phyloP scores from a whole-genome alignment of 208 protist species.

The Lotmaria passim region DNA sequence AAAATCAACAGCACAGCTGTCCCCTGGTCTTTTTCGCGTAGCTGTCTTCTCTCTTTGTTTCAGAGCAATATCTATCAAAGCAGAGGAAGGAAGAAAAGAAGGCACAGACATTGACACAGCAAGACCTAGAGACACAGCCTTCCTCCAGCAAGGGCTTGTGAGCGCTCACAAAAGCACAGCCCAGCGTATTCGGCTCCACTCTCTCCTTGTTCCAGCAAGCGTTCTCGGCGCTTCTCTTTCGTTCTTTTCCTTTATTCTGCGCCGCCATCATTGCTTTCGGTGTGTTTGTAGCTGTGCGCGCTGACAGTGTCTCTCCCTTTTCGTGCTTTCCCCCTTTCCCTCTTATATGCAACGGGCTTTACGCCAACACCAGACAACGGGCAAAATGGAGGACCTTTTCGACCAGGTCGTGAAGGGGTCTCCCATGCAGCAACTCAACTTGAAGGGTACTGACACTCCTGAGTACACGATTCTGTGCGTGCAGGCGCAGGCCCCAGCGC shows the following conservation, averaged over 20 bases:
- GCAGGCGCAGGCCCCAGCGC: constrained; percentile 58
- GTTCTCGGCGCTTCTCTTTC: no score
- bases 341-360: not conserved
- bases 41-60: not conserved
- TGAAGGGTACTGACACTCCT: constrained; percentile 42
- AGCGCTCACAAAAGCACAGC: no score
- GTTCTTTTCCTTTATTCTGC: no score
- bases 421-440: constrained; percentile 61
- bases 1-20: not conserved
- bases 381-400: constrained; percentile 67
- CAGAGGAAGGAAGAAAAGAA: not conserved
- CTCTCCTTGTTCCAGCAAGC: no score
- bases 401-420: constrained; percentile 60
- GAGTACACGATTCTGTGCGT: constrained; percentile 87
- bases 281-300: no score
- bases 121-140: no score
- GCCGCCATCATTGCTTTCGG: no score
- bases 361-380: not conserved
- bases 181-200: no score
- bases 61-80: not conserved
- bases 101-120: not conserved
- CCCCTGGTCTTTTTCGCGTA: not conserved
- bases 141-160: no score
- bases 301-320: no score
- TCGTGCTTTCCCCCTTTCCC: not conserved